Conservation (phyloP, 2,329 filamentous ascomycete genomes). For the Cytospora schulzeri region DNA sequence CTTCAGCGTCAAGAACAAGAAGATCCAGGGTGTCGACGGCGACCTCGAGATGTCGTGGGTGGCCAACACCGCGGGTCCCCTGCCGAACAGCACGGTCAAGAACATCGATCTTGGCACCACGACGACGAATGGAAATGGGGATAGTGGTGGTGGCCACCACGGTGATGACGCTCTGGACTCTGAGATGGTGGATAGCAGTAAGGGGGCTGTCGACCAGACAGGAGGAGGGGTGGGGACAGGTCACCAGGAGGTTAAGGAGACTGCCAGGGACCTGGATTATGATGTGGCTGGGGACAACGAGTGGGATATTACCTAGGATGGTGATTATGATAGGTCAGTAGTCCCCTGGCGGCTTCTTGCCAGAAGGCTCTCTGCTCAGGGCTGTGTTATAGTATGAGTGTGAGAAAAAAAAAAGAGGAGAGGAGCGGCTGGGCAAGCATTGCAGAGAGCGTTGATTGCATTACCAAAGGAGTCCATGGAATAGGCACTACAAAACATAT, state of each 20-base stretch:
- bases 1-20: constrained; percentile 56
- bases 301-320: constrained; percentile 40
- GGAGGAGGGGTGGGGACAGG: constrained; percentile 29
- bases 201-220: constrained; percentile 25
- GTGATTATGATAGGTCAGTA: neutral
- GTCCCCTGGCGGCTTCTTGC: neutral
- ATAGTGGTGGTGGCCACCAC: constrained; percentile 8
- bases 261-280: constrained; percentile 53
- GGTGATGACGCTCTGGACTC: constrained; percentile 33
- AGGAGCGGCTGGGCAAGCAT: neutral
- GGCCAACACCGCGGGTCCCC: constrained; percentile 33
- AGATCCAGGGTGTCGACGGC: constrained; percentile 63
- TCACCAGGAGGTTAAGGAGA: constrained; percentile 11
- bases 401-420: neutral
- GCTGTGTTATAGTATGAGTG: neutral
- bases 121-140: constrained; percentile 9
- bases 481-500: neutral
- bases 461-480: neutral
- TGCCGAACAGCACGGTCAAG: constrained; percentile 31
- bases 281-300: constrained; percentile 55
- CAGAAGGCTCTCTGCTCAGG: neutral
- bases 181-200: constrained; percentile 29
- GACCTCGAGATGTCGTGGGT: constrained; percentile 70
- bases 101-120: constrained; percentile 24
- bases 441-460: neutral